Base-by-base conservation (phyloP, 176 grass and related monocot genomes). In the Eragrostis curvula region DNA sequence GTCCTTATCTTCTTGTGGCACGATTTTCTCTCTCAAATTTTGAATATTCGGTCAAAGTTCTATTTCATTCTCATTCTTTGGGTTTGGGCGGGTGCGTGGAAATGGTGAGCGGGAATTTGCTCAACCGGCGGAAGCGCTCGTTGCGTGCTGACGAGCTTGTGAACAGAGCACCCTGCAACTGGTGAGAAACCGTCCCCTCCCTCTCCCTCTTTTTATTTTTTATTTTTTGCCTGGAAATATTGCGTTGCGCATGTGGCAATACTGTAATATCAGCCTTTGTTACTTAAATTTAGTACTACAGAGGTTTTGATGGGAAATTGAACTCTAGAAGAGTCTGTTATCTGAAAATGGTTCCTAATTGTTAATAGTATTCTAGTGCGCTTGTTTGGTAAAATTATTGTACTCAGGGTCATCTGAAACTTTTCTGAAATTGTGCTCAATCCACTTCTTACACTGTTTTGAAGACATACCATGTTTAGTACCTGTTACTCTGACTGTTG, bases 81-180 rank as follows among this genome's bases (percentile, higher is more conserved):
- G 32, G 10, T 84, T 87, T 73, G 6, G 18, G 65, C 23, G 48
- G 69, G 10, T 48, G 57, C 68, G 6, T 47, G 9, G 9, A 61
- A 61, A 97, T 97, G 94, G 86, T 91, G 71, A 91, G 74, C 39
- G 88, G 90, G 66, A 89, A 82, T 45, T 70, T 98, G 52, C 92
- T 98, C 60, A 72, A 73, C 63, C 84, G 81, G 81, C 86, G 68
- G 87, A 98, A 87, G 75, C 81, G 77, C 55, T 95, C 96, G 60
- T 98, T 90, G 92, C 96, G 90, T 28, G 92, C 92, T 52, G 90
- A 95, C 41, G 96, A 98, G 75, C 83, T 95, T 27, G 96, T 98
- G 10, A 88, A n/a, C 75, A 89, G 73, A 75, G 71, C 63, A 95
- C 96, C 59, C 79, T 98, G 84, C 96, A 93, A 65, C 74, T 91